Base-by-base conservation (phyloP, 495 filamentous ascomycete species). In the Penicillium cataractarum region DNA sequence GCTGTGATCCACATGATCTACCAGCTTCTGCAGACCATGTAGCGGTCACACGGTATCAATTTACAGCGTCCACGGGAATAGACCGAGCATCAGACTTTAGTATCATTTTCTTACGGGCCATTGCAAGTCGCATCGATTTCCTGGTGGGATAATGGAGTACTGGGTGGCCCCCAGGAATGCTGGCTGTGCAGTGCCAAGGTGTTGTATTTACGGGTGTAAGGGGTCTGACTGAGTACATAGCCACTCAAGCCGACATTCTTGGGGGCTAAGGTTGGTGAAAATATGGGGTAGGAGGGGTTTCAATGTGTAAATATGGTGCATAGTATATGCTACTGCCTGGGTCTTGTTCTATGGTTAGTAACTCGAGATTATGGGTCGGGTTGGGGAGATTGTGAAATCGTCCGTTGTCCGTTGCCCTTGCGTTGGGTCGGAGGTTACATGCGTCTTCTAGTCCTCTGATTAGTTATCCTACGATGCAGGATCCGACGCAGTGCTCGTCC, bases 151-250 rank as follows among this genome's bases (percentile, higher is more conserved):
- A 46, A 2, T 1, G 27, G 24, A 26, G 4, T 7, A 3, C 3
- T 3, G 7, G 29, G 17, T 27, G 26, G 24, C 12, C 46, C 44
- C 46, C 46, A 27, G 46, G 24, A 50, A 56, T 50, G 39, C 31
- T 63, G 53, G 61, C 65, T 54, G 57, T 51, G 65, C 40, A 32
- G 48, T 44, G 40, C 61, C 12, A 61, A 53, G 54, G 21, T 42
- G 39, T n/a, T 21, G 21, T 1, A 19, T 17, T 8, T 50, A 53
- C 50, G 37, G 49, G 29, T 7, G 50, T 55, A 55, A 55, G 58
- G 49, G 50, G 19, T 21, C 22, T 53, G 49, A 21, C 35, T 29
- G 24, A 40, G 22, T 26, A 56, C 54, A n/a, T 27, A 39, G 53
- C 53, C 21, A 40, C 54, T 29, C 46, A 15, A 6, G 24, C 15